Evolutionary conservation across 2,329 filamentous ascomycete genomes (phyloP).

Genomic region (Huntiella savannae): DNA sequence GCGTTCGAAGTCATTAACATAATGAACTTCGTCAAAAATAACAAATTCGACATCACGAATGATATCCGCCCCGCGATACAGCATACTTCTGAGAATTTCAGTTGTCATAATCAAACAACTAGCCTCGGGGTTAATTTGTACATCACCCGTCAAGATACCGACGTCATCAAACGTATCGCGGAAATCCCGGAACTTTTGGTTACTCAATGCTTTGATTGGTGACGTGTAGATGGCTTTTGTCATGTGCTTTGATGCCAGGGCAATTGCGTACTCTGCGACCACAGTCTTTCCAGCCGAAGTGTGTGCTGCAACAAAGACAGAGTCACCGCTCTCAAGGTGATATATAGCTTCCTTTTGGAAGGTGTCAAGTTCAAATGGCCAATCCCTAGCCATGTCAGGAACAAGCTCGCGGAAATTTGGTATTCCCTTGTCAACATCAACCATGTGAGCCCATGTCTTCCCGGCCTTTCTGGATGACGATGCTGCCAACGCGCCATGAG

Average conservation of each 20-base stretch:
- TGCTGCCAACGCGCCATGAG: constrained; percentile 55
- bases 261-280: constrained; percentile 94
- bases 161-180: constrained; percentile 81
- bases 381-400: constrained; percentile 87
- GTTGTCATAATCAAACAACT: constrained; percentile 99
- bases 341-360: constrained; percentile 99
- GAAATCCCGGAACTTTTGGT: constrained; percentile 97
- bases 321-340: constrained; percentile 88
- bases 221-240: constrained; percentile 99
- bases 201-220: constrained; percentile 93
- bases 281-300: constrained; percentile 97
- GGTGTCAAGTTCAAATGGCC: constrained; percentile 92
- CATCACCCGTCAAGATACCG: constrained; percentile 89
- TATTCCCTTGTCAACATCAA: constrained; percentile 83
- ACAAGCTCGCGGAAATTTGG: constrained; percentile 88
- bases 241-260: constrained; percentile 93
- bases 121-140: constrained; percentile 92
- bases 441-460: constrained; percentile 94
- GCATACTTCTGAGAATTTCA: constrained; percentile 93
- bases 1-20: constrained; percentile 88
- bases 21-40: constrained; percentile 97
- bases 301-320: constrained; percentile 92
- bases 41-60: constrained; percentile 97
- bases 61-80: constrained; percentile 86
- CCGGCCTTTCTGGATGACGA: constrained; percentile 55